phyloP scores from a whole-genome alignment of 495 filamentous ascomycete species.

The Lophiostoma macrostomum region DNA sequence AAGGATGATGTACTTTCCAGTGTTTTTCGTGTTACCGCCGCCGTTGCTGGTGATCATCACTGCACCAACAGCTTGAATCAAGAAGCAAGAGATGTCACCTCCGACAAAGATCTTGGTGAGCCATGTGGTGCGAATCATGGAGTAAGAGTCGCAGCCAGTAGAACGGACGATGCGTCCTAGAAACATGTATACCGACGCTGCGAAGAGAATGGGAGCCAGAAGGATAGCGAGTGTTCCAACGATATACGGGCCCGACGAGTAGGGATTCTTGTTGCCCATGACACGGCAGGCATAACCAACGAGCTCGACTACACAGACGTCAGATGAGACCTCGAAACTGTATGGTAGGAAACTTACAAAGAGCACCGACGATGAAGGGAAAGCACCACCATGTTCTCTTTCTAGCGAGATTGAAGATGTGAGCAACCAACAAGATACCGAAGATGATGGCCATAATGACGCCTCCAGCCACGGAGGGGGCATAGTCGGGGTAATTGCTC shows the following conservation, averaged over 20 bases:
- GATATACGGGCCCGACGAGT: slow-evolving; percentile 31
- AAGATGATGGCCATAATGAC: slow-evolving; percentile 3
- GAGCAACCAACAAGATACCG: not conserved
- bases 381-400: slow-evolving; percentile 22
- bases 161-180: slow-evolving; percentile 36
- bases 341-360: slow-evolving; percentile 5
- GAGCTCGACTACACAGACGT: slow-evolving; percentile 18
- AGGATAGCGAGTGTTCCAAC: slow-evolving; percentile 36
- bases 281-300: slow-evolving; percentile 21
- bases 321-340: not conserved
- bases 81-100: slow-evolving; percentile 35
- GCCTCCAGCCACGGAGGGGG: slow-evolving; percentile 3
- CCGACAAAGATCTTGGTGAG: slow-evolving; percentile 42
- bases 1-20: slow-evolving; percentile 29
- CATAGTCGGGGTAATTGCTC: slow-evolving; percentile 8
- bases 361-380: slow-evolving; percentile 14
- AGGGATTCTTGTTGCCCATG: not conserved
- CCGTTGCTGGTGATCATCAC: not conserved
- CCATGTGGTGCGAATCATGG: slow-evolving; percentile 27
- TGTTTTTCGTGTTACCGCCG: not conserved
- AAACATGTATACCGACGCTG: slow-evolving; percentile 42
- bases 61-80: slow-evolving; percentile 25
- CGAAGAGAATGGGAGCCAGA: slow-evolving; percentile 35
- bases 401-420: slow-evolving; percentile 6
- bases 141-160: slow-evolving; percentile 19